Percentiles rank a stretch among this genome's conserved stretches.
Evolutionary conservation across 1,284 basidiomycete genomes (phyloP).

Genomic region (Cryptococcus maquisensis): DNA sequence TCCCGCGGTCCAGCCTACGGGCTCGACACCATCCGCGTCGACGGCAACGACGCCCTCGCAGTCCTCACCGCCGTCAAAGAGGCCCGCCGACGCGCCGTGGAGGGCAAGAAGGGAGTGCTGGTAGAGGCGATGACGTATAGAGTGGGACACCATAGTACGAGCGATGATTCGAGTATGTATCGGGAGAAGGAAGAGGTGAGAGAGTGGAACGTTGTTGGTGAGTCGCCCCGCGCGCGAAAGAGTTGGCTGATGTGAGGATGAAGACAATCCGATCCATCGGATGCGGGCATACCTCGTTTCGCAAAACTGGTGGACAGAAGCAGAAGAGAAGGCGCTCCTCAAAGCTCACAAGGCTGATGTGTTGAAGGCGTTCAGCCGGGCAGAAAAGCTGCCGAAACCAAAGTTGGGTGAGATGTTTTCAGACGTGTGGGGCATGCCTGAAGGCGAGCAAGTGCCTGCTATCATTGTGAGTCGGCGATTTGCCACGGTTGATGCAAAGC

Average conservation of each 20-base stretch:
- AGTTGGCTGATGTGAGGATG: background rate
- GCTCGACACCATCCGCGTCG: slow-evolving; percentile 82
- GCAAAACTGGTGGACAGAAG: slow-evolving; percentile 77
- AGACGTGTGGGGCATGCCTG: slow-evolving; percentile 60
- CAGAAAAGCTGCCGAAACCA: slow-evolving; percentile 66
- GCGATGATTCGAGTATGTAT: slow-evolving; percentile 90
- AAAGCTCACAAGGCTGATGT: slow-evolving; percentile 67
- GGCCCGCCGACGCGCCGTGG: slow-evolving; percentile 69
- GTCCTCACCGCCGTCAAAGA: slow-evolving; percentile 77
- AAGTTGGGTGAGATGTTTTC: slow-evolving; percentile 76
- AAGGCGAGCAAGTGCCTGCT: slow-evolving; percentile 73
- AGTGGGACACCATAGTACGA: slow-evolving; percentile 91
- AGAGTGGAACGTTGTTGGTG: slow-evolving; percentile 68
- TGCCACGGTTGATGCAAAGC: background rate
- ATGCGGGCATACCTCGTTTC: slow-evolving; percentile 78
- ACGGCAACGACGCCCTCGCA: slow-evolving; percentile 89
- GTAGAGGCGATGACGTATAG: slow-evolving; percentile 92
- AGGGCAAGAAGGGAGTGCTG: slow-evolving; percentile 74
- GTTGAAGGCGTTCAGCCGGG: slow-evolving; percentile 69
- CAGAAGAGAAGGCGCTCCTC: slow-evolving; percentile 69
- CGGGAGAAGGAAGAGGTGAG: slow-evolving; percentile 78
- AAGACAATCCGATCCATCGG: slow-evolving; percentile 79
- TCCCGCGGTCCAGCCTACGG: slow-evolving; percentile 91
- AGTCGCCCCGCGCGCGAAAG: background rate
- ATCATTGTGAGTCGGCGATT: slow-evolving; percentile 63